Conservation (phyloP, 2,329 filamentous ascomycete genomes). For the Mycogone perniciosa region DNA sequence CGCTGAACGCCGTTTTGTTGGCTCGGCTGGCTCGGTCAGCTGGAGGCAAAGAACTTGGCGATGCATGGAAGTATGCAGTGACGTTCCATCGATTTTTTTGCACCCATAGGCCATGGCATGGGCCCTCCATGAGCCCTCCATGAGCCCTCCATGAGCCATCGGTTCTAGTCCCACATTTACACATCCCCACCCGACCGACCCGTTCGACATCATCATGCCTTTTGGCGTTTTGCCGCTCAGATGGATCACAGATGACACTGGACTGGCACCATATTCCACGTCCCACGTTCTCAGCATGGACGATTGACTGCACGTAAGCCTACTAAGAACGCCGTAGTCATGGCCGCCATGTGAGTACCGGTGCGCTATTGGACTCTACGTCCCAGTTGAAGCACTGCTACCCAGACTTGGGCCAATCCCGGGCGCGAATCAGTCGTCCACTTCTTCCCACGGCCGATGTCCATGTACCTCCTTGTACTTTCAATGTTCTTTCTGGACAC, state of each 20-base stretch:
- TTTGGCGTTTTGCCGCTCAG: background rate
- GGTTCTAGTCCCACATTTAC: too few relatives aligned
- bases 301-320: too few relatives aligned
- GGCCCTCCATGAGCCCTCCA: background rate
- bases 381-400: background rate
- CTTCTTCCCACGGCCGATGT: background rate
- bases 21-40: background rate
- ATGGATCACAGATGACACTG: too few relatives aligned
- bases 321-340: too few relatives aligned
- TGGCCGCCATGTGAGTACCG: background rate
- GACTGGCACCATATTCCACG: too few relatives aligned
- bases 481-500: slow-evolving; percentile 2
- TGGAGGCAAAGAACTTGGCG: background rate
- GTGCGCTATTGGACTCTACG: background rate
- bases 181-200: background rate
- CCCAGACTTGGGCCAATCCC: background rate
- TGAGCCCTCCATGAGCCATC: too few relatives aligned
- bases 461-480: background rate
- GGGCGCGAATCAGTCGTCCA: background rate
- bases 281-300: too few relatives aligned
- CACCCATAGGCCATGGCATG: background rate
- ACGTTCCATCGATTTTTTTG: slow-evolving; percentile 19
- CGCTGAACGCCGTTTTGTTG: background rate
- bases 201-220: background rate
- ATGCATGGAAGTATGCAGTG: slow-evolving; percentile 16